These are phyloP conservation scores for Radiomyces spectabilis DNA, from an alignment of 192 early-diverging fungal genomes.

Conservation along the genomic window DNA sequence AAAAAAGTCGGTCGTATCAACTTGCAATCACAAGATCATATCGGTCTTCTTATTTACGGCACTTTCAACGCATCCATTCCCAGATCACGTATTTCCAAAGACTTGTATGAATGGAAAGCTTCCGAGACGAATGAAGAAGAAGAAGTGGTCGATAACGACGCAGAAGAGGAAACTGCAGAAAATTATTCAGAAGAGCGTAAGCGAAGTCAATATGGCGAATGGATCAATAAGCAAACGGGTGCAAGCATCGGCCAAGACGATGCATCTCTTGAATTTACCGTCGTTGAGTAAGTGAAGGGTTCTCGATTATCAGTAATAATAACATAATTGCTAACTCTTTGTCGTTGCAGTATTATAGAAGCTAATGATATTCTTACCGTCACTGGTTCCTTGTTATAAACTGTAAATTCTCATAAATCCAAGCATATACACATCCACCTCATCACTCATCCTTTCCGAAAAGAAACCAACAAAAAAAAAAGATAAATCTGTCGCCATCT, in stretches of 20 bases:
- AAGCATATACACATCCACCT: too few relatives aligned
- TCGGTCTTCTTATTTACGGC: slow-evolving; percentile 87
- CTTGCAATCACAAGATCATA: slow-evolving; percentile 89
- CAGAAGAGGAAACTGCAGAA: slow-evolving; percentile 2
- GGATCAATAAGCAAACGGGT: slow-evolving; percentile 61
- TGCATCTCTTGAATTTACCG: slow-evolving; percentile 62
- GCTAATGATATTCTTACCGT: slow-evolving; percentile 81
- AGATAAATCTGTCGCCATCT: too few relatives aligned
- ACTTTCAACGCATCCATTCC: slow-evolving; percentile 96
- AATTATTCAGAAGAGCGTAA: slow-evolving; percentile 18
- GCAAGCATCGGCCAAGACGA: slow-evolving; percentile 54
- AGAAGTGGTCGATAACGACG: slow-evolving; percentile 2
- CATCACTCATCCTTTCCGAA: too few relatives aligned
- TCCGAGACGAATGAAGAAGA: slow-evolving; percentile 42
- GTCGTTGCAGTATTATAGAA: slow-evolving; percentile 53
- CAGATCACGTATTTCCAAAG: slow-evolving; percentile 64
- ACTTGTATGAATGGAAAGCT: slow-evolving; percentile 65
- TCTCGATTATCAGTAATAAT: neutral
- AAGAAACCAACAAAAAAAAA: too few relatives aligned
- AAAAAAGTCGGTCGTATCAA: slow-evolving; percentile 72
- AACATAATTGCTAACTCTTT: slow-evolving; percentile 3
- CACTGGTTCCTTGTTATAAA: slow-evolving; percentile 55
- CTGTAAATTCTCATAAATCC: too few relatives aligned
- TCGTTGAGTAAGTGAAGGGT: slow-evolving; percentile 50
- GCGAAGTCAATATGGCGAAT: slow-evolving; percentile 50